Evolutionary conservation across 441 rosid genomes (phyloP).

Genomic region (Biscutella laevigata): DNA sequence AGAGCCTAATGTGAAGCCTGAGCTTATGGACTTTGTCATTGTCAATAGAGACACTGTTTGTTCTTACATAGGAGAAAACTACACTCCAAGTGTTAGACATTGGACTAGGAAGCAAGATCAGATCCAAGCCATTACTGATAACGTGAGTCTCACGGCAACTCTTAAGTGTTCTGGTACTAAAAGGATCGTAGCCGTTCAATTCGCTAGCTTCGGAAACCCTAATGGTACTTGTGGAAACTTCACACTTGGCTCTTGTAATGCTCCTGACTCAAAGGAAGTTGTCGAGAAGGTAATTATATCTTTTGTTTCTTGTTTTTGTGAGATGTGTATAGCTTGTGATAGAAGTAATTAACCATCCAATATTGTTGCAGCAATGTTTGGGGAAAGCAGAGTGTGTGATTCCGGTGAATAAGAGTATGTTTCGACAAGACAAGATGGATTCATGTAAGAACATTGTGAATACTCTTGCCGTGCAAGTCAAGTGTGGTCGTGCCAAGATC

Average conservation of each 20-base stretch:
- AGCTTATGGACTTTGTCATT: slow-evolving; percentile 28
- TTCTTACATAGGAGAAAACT: slow-evolving; percentile 27
- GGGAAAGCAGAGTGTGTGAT: slow-evolving; percentile 53
- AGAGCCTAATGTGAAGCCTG: slow-evolving; percentile 34
- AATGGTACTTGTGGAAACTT: slow-evolving; percentile 35
- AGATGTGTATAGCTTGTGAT: neutral
- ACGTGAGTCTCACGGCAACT: slow-evolving; percentile 26
- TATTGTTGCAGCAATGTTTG: slow-evolving; percentile 39
- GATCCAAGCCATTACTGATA: slow-evolving; percentile 11
- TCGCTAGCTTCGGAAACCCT: slow-evolving; percentile 41
- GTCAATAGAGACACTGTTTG: slow-evolving; percentile 35
- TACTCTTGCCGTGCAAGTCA: slow-evolving; percentile 65
- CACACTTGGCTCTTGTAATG: slow-evolving; percentile 30
- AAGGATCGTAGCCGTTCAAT: slow-evolving; percentile 29
- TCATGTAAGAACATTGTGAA: slow-evolving; percentile 42
- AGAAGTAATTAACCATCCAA: neutral
- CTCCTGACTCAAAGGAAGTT: slow-evolving; percentile 30
- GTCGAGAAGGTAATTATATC: slow-evolving; percentile 29
- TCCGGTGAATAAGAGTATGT: slow-evolving; percentile 36
- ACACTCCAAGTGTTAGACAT: slow-evolving; percentile 23
- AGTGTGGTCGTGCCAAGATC: slow-evolving; percentile 44
- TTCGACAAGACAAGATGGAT: slow-evolving; percentile 33
- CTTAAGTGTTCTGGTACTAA: slow-evolving; percentile 29
- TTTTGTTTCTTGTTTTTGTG: neutral
- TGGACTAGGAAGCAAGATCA: slow-evolving; percentile 23